Evolutionary conservation across 768 basidiomycete genomes (phyloP).

Genomic region (Rhodotorula toruloides): DNA sequence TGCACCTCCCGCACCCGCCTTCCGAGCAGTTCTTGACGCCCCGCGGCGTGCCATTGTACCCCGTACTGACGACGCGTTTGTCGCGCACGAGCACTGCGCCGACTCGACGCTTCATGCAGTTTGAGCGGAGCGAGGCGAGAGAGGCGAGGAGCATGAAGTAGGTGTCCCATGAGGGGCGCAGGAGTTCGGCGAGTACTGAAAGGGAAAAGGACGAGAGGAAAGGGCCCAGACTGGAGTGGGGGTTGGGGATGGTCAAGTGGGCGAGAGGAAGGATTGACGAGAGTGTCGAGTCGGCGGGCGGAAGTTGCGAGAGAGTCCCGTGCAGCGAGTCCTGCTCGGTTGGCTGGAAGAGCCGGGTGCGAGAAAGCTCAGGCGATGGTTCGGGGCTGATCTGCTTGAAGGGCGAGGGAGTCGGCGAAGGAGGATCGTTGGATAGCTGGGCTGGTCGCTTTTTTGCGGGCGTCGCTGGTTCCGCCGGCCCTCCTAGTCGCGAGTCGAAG

Average conservation of each 20-base stretch:
- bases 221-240: conserved; percentile 8
- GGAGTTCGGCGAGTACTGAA: conserved; percentile 10
- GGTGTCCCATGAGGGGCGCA: conserved; percentile 39
- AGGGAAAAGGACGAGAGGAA: conserved; percentile 21
- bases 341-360: neutral
- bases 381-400: conserved; percentile 10
- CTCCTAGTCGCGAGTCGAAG: conserved; percentile 8
- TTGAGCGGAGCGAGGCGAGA: conserved; percentile 29
- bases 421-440: neutral
- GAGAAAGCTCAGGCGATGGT: conserved; percentile 16
- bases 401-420: conserved; percentile 25
- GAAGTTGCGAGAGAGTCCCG: neutral
- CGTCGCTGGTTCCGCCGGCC: conserved; percentile 9
- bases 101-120: conserved; percentile 63
- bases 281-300: conserved; percentile 12
- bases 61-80: conserved; percentile 51
- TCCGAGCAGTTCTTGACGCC: conserved; percentile 82
- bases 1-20: conserved; percentile 81
- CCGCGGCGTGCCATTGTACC: conserved; percentile 87
- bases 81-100: conserved; percentile 85
- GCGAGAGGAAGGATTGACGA: conserved; percentile 52
- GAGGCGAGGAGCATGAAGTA: conserved; percentile 39
- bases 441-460: conserved; percentile 28
- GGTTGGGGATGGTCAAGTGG: conserved; percentile 55
- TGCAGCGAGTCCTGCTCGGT: neutral